A percentile compares a stretch with the other conserved stretches of the same genome.
These are phyloP conservation scores for Sphaerosporella brunnea DNA, from an alignment of 495 filamentous ascomycete genomes.

Conservation along the genomic window DNA sequence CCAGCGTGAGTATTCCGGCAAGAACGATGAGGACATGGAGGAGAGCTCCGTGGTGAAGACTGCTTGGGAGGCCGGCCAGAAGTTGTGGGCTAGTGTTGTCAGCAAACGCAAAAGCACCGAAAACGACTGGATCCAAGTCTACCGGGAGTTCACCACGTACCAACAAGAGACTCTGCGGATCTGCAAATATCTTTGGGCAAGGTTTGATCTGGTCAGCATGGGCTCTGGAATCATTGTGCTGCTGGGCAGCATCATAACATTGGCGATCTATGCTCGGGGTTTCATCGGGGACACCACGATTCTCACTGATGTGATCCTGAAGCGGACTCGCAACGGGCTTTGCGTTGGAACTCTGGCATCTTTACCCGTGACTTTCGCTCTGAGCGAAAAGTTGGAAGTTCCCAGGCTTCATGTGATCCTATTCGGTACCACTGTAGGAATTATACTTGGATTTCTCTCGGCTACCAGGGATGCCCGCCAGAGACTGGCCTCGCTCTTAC, in stretches of 20 bases:
- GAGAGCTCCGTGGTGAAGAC: conserved; percentile 2
- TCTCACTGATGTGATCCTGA: conserved; percentile 35
- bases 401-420: conserved; percentile 16
- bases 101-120: conserved; percentile 6
- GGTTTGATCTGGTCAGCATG: conserved; percentile 79
- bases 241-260: conserved; percentile 41
- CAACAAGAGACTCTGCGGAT: conserved; percentile 58
- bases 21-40: conserved; percentile 23
- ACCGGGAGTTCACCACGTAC: conserved; percentile 49
- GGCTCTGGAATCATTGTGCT: conserved; percentile 55
- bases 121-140: conserved; percentile 29
- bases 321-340: conserved; percentile 30
- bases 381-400: conserved; percentile 11
- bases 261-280: conserved; percentile 55
- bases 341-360: conserved; percentile 29
- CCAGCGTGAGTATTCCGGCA: conserved; percentile 45
- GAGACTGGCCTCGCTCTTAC: conserved; percentile 42
- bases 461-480: conserved; percentile 36
- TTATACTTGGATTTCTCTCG: conserved; percentile 42
- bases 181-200: conserved; percentile 77
- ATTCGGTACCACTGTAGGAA: conserved; percentile 37
- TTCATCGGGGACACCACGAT: conserved; percentile 35
- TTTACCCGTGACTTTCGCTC: conserved; percentile 11
- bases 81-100: conserved; percentile 10
- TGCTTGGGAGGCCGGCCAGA: conserved; percentile 15